Conservation (phyloP, 2,329 filamentous ascomycete genomes). For the Lecanosticta acicola region DNA sequence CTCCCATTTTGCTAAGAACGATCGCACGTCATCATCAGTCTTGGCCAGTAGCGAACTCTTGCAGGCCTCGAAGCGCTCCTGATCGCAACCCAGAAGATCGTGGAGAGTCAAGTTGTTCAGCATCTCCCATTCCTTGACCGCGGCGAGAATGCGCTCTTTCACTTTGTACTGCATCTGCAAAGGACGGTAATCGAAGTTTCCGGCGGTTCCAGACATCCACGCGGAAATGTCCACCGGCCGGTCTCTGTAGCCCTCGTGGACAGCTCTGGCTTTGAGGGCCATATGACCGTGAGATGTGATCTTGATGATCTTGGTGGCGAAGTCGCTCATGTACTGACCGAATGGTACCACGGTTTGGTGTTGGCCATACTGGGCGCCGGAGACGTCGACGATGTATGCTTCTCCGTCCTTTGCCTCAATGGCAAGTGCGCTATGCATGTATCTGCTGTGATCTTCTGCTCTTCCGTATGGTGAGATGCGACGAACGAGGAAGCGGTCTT, state of each 20-base stretch:
- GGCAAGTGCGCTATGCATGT: not conserved
- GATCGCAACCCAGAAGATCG: not conserved
- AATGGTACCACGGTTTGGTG: not conserved
- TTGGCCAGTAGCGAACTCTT: not conserved
- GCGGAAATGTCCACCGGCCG: too few species aligned
- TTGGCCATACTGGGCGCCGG: slow-evolving; percentile 3
- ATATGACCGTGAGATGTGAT: not conserved
- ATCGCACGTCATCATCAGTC: not conserved
- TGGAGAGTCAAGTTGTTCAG: not conserved
- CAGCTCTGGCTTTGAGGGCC: not conserved
- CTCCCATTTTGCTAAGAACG: not conserved
- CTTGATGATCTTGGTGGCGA: not conserved
- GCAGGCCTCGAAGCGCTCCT: not conserved
- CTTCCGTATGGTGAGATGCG: not conserved
- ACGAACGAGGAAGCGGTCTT: not conserved
- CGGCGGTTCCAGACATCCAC: not conserved
- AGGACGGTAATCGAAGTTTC: not conserved
- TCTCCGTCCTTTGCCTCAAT: slow-evolving; percentile 3
- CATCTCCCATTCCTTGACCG: not conserved
- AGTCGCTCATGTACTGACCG: not conserved
- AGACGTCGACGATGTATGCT: slow-evolving; percentile 4
- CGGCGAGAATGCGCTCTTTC: not conserved
- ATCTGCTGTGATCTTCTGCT: not conserved
- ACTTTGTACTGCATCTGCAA: not conserved
- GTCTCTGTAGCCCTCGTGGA: not conserved